Base-by-base conservation (phyloP, 805 yeast genomes). In the Sporopachydermia lactativora region DNA sequence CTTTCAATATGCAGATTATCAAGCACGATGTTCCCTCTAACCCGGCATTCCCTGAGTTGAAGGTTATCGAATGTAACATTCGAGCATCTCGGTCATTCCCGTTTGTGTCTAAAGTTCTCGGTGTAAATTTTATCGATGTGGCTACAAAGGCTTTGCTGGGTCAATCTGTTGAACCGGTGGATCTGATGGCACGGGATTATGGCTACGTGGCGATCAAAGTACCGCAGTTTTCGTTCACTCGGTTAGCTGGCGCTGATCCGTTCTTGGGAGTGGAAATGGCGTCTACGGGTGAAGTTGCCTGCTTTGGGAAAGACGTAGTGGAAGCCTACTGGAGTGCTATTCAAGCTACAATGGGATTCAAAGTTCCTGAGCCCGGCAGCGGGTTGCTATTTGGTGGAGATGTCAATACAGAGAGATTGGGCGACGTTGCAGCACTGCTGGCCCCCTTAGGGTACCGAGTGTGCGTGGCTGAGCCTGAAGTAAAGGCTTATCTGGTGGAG, bases 51-150 rank as follows among this genome's bases (percentile, higher is more conserved):
- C 70, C 75, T 40, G 77, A 75, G 46, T 73, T 88, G 57, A 92
- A 92, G 73, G 98, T 92, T 45, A 92, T 92, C 60, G 98, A 92
- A 68, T 92, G 98, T 75, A 92, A 92, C 64, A 82, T 92, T 53
- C 82, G 98, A 65, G 98, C 98, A 40, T 89, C 97, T 4, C 78
- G 98, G 63, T 89, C 97, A 13, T 92, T 92, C 89, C 98, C 98
- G 61, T 92, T 92, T 60, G 96, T 89, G 34, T 89, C 97, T 39
- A 92, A 92, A 71, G 98, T 92, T 39, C 70, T 92, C 49, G 98
- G 98, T 49, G 71, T 73, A 41, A 89, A 92, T 69, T 88, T 92
- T 64, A 92, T 92, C 58, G 95, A 89, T 42, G 85, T 84, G 53
- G 96, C 97, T 16, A 86, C 88, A 45, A 77, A 76, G 62, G 94